phyloP scores from a whole-genome alignment of 768 basidiomycete genomes.

The Kwoniella pini region DNA sequence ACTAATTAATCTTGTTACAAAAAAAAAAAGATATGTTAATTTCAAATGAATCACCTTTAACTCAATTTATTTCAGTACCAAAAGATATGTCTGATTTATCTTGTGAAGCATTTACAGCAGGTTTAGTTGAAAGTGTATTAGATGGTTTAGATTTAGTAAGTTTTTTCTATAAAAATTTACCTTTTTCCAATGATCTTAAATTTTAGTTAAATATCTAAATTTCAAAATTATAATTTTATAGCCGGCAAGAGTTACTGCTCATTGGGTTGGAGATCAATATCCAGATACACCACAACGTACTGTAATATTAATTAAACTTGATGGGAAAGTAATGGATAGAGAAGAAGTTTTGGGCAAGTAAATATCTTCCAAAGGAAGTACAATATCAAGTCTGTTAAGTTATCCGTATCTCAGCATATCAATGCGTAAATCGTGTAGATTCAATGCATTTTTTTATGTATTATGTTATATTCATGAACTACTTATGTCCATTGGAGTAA shows the following conservation, averaged over 20 bases:
- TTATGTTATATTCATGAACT: too few species aligned
- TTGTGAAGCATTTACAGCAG: constrained; percentile 96
- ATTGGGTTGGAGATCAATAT: constrained; percentile 71
- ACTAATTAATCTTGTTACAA: background rate
- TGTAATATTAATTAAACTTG: constrained; percentile 96
- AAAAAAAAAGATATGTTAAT: constrained; percentile 85
- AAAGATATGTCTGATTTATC: constrained; percentile 90
- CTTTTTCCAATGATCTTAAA: too few species aligned
- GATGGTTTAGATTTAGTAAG: constrained; percentile 91
- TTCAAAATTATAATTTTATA: too few species aligned
- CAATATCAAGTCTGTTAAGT: too few species aligned
- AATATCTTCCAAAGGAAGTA: background rate
- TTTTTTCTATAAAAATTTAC: constrained; percentile 47
- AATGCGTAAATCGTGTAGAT: background rate
- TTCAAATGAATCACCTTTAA: constrained; percentile 90
- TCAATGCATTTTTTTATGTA: background rate
- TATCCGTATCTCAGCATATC: too few species aligned
- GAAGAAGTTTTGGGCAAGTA: constrained; percentile 81
- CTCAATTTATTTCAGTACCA: constrained; percentile 89
- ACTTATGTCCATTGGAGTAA: too few species aligned
- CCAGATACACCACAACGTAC: constrained; percentile 77
- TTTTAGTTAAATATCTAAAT: too few species aligned
- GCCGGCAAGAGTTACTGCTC: constrained; percentile 96
- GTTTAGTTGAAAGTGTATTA: constrained; percentile 93
- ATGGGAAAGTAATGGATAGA: constrained; percentile 86